Percentiles rank a stretch among this genome's conserved stretches.
Evolutionary conservation across 2,329 filamentous ascomycete species (phyloP).

Genomic region (Colletotrichum agaves): DNA sequence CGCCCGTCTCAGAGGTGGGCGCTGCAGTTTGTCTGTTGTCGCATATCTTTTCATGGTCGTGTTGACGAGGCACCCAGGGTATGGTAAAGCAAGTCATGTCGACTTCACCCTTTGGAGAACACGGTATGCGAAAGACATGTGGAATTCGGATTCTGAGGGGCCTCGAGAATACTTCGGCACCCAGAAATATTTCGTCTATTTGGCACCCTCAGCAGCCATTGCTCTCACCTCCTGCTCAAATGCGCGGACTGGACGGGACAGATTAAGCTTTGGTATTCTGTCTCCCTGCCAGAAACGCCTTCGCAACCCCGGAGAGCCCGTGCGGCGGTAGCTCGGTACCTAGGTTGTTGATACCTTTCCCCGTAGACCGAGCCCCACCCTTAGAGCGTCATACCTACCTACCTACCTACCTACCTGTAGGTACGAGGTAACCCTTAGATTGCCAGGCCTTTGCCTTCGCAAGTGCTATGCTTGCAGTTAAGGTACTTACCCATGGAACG

Average conservation of each 20-base stretch:
- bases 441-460: not conserved
- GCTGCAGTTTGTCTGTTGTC: slow-evolving; percentile 27
- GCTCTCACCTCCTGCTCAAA: not conserved
- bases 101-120: too few relatives aligned
- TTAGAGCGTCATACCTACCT: slow-evolving; percentile 32
- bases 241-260: not conserved
- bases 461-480: not conserved
- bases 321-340: slow-evolving; percentile 22
- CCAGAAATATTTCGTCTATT: too few relatives aligned
- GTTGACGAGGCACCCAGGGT: slow-evolving; percentile 13
- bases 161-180: too few relatives aligned
- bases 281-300: slow-evolving; percentile 25
- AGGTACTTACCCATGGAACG: too few relatives aligned
- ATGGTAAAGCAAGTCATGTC: not conserved
- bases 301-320: not conserved
- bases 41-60: not conserved
- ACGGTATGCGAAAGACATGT: too few relatives aligned
- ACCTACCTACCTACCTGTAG: too few relatives aligned
- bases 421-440: slow-evolving; percentile 11
- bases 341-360: slow-evolving; percentile 10
- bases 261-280: slow-evolving; percentile 34
- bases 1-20: not conserved
- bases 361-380: slow-evolving; percentile 12
- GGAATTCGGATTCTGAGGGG: too few relatives aligned
- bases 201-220: too few relatives aligned